phyloP scores from a whole-genome alignment of 129 eudicot genomes.

The sunflower (Helianthus annuus) region DNA sequence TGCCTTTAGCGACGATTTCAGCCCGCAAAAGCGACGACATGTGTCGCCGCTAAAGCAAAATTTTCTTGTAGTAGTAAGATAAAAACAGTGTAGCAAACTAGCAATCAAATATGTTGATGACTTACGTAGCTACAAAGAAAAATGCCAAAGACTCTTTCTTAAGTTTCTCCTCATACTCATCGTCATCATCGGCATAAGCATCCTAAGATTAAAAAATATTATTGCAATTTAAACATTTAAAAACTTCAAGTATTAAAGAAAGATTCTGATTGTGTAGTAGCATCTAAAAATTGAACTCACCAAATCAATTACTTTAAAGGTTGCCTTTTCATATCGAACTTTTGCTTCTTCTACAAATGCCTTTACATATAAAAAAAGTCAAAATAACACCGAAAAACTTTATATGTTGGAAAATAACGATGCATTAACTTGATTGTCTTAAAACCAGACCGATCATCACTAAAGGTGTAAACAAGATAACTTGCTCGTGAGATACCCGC shows the following conservation, averaged over 20 bases:
- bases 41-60: too few relatives aligned
- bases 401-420: too few relatives aligned
- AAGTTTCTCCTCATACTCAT: slow-evolving; percentile 68
- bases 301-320: slow-evolving; percentile 72
- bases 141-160: slow-evolving; percentile 76
- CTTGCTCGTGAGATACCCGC: too few relatives aligned
- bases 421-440: too few relatives aligned
- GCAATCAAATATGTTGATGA: not conserved
- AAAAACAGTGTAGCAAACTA: too few relatives aligned
- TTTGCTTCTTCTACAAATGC: slow-evolving; percentile 92
- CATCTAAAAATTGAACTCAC: slow-evolving; percentile 43
- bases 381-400: not conserved
- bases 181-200: slow-evolving; percentile 93
- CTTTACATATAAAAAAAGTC: slow-evolving; percentile 32
- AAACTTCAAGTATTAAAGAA: not conserved
- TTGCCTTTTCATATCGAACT: slow-evolving; percentile 88
- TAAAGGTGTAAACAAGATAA: too few relatives aligned
- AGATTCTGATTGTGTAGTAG: not conserved
- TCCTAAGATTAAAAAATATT: slow-evolving; percentile 40
- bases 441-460: too few relatives aligned
- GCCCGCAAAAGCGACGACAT: too few relatives aligned
- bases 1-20: too few relatives aligned
- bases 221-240: not conserved
- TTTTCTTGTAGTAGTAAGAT: too few relatives aligned
- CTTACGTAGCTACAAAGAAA: slow-evolving; percentile 93